Conservation (phyloP, 2,329 filamentous ascomycete genomes). For the Phoma herbarum region DNA sequence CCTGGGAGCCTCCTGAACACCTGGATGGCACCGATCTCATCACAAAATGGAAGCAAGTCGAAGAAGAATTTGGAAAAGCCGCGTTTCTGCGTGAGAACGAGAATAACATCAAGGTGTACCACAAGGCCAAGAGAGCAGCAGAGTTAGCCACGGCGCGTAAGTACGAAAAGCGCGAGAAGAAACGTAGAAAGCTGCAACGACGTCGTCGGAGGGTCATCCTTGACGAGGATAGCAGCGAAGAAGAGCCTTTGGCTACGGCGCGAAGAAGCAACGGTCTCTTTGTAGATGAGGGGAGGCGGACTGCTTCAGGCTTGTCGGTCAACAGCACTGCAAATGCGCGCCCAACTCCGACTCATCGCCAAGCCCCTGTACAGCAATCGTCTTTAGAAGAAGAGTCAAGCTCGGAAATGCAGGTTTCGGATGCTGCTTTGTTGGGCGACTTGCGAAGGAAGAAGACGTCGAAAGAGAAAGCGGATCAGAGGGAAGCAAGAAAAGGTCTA, state of each 20-base stretch:
- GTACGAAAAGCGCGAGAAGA: constrained; percentile 28
- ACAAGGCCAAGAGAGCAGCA: constrained; percentile 17
- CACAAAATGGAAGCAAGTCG: constrained; percentile 10
- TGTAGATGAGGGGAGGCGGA: constrained; percentile 12
- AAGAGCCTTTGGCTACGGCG: constrained; percentile 9
- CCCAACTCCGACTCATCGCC: constrained; percentile 16
- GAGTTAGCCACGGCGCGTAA: constrained; percentile 18
- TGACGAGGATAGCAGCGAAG: constrained; percentile 24
- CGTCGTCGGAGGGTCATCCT: background rate
- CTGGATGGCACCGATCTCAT: constrained; percentile 24
- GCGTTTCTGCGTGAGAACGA: constrained; percentile 17
- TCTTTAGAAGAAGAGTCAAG: constrained; percentile 24
- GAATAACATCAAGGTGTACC: constrained; percentile 21
- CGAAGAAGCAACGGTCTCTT: constrained; percentile 18
- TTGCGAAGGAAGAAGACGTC: background rate
- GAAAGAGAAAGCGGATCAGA: background rate
- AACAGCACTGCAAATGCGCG: background rate
- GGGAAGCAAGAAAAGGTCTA: background rate
- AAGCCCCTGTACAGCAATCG: constrained; percentile 29
- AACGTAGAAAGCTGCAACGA: constrained; percentile 24
- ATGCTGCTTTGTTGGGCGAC: constrained; percentile 21
- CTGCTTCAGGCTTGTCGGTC: background rate
- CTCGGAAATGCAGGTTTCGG: constrained; percentile 6
- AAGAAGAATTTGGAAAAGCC: constrained; percentile 15
- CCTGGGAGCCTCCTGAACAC: constrained; percentile 40